These are phyloP conservation scores for Microcos paniculata DNA, from an alignment of 345 rosid genomes.

Conservation along the genomic window DNA sequence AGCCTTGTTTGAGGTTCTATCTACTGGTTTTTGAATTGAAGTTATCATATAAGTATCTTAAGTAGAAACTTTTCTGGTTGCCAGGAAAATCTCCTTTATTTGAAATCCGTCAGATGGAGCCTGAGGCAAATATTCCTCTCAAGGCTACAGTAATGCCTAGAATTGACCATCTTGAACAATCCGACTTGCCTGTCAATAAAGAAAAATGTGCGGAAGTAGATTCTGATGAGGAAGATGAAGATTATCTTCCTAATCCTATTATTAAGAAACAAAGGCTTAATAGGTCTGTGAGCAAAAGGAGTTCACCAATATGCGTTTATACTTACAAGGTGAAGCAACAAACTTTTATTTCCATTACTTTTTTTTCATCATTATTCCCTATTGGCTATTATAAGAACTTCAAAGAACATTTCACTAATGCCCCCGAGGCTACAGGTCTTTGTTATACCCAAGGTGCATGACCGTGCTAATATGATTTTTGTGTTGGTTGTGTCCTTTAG, in stretches of 20 bases:
- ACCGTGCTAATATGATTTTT: slow-evolving; percentile 8
- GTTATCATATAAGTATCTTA: slow-evolving; percentile 1
- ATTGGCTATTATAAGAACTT: background rate
- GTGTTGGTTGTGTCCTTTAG: slow-evolving; percentile 32
- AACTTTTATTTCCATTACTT: slow-evolving; percentile 5
- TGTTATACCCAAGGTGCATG: background rate
- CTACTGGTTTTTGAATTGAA: slow-evolving; percentile 1
- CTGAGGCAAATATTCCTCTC: slow-evolving; percentile 41
- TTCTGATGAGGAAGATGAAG: slow-evolving; percentile 63
- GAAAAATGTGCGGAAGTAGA: slow-evolving; percentile 34
- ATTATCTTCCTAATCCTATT: slow-evolving; percentile 26
- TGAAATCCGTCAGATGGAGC: slow-evolving; percentile 66
- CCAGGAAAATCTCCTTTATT: slow-evolving; percentile 74
- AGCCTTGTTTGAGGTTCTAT: background rate
- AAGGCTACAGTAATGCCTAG: slow-evolving; percentile 32
- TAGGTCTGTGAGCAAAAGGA: slow-evolving; percentile 41
- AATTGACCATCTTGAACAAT: slow-evolving; percentile 39
- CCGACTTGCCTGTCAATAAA: slow-evolving; percentile 31
- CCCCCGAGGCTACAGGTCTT: background rate
- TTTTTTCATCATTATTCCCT: background rate
- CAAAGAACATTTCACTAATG: background rate
- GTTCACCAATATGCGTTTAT: slow-evolving; percentile 57
- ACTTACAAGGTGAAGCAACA: slow-evolving; percentile 61
- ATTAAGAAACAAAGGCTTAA: slow-evolving; percentile 35
- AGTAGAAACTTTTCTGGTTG: slow-evolving; percentile 18